Evolutionary conservation across 805 yeast genomes (phyloP).

Genomic region (Clavispora vitiphila): DNA sequence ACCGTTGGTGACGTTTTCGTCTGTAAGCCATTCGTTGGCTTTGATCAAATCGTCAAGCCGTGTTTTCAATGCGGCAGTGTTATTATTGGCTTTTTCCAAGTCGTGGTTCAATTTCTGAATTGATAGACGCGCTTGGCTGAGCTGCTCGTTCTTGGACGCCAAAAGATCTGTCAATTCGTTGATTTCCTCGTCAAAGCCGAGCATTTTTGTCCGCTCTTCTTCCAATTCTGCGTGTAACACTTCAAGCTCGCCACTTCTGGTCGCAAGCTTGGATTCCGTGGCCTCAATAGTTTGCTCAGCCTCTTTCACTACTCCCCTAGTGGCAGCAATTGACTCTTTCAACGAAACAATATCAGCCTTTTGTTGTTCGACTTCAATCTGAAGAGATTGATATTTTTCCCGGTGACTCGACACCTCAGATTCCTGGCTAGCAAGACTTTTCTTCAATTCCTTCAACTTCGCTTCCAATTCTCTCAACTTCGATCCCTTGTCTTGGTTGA

Average conservation of each 20-base stretch:
- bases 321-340: constrained; percentile 37
- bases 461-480: constrained; percentile 62
- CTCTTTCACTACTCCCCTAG: constrained; percentile 30
- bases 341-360: constrained; percentile 48
- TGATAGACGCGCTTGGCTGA: constrained; percentile 46
- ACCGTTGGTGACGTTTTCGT: constrained; percentile 50
- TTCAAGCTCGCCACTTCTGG: constrained; percentile 15
- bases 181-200: constrained; percentile 75
- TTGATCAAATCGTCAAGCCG: constrained; percentile 43
- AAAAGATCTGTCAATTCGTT: constrained; percentile 49
- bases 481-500: constrained; percentile 69
- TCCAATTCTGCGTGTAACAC: constrained; percentile 33
- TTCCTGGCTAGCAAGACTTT: constrained; percentile 36
- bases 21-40: constrained; percentile 70
- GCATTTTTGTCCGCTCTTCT: constrained; percentile 51
- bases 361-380: constrained; percentile 67
- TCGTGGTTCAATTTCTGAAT: constrained; percentile 53
- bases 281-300: constrained; percentile 6
- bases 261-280: constrained; percentile 21
- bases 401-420: constrained; percentile 40
- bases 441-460: constrained; percentile 41
- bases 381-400: constrained; percentile 55
- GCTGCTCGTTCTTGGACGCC: constrained; percentile 37
- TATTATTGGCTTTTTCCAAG: constrained; percentile 42
- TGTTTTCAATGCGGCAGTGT: constrained; percentile 29